Percentiles rank a stretch among this genome's conserved stretches.
These are phyloP conservation scores for Sungouiella thailandica DNA, from an alignment of 805 yeast genomes.

Conservation along the genomic window DNA sequence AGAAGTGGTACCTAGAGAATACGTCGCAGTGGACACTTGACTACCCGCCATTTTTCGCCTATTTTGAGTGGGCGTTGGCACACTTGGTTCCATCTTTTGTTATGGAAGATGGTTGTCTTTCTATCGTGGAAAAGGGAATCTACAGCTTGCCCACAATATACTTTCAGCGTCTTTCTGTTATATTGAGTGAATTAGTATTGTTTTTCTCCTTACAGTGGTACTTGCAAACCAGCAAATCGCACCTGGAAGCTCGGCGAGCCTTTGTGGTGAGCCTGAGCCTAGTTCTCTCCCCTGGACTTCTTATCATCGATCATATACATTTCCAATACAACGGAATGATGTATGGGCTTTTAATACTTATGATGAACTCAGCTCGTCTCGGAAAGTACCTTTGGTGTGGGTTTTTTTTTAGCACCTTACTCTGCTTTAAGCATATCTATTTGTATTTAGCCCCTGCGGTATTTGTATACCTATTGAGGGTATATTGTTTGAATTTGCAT, in stretches of 20 bases:
- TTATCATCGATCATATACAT: conserved; percentile 91
- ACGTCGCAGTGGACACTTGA: conserved; percentile 91
- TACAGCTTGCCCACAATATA: conserved; percentile 77
- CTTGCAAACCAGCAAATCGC: conserved; percentile 45
- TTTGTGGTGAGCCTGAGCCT: conserved; percentile 79
- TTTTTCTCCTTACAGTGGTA: conserved; percentile 69
- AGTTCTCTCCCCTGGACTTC: conserved; percentile 81
- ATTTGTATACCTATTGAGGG: conserved; percentile 70
- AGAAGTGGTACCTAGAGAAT: conserved; percentile 76
- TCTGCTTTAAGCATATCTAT: conserved; percentile 94
- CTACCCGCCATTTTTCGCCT: conserved; percentile 97
- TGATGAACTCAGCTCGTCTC: conserved; percentile 67
- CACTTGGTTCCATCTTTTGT: conserved; percentile 65
- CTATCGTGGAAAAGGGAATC: conserved; percentile 55
- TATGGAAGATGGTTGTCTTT: conserved; percentile 70
- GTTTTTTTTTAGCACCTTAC: conserved; percentile 62
- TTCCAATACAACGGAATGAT: conserved; percentile 96
- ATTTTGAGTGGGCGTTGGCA: conserved; percentile 80
- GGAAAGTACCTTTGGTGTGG: conserved; percentile 57
- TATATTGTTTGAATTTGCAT: conserved; percentile 55
- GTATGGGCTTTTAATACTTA: conserved; percentile 74
- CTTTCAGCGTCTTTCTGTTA: conserved; percentile 80
- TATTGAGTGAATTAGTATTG: conserved; percentile 67
- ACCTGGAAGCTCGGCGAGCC: conserved; percentile 41
- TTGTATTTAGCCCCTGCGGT: conserved; percentile 92